Conservation (phyloP, 192 early-diverging fungal genomes). For the Coemansia sp. region DNA sequence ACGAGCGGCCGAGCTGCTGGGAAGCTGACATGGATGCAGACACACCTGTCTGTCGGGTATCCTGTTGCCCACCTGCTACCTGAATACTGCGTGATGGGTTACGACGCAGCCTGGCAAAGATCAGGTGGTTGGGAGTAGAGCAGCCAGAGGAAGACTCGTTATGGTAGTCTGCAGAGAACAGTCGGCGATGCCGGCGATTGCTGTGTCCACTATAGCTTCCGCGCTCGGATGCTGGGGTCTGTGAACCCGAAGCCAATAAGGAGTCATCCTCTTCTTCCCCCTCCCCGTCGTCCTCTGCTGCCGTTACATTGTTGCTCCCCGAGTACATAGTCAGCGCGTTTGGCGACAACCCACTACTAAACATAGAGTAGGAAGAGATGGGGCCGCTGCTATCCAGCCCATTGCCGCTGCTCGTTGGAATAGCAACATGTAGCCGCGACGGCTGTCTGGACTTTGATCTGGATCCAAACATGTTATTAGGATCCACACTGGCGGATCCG, state of each 20-base stretch:
- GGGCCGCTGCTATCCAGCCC: background rate
- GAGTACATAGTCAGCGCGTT: background rate
- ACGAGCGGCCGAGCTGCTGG: background rate
- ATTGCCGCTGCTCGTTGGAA: background rate
- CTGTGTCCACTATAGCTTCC: conserved; percentile 1
- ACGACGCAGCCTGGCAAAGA: conserved; percentile 16
- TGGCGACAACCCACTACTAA: background rate
- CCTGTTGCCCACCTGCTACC: background rate
- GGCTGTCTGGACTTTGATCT: conserved; percentile 1
- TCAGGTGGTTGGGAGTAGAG: conserved; percentile 22
- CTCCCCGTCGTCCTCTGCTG: background rate
- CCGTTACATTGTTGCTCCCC: background rate
- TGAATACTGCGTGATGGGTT: conserved; percentile 6
- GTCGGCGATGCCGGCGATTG: conserved; percentile 6
- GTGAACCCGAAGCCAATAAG: conserved; percentile 1
- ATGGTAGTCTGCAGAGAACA: conserved; percentile 9
- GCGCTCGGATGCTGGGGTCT: conserved; percentile 5
- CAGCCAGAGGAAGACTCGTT: conserved; percentile 30
- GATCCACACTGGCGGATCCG: conserved; percentile 7
- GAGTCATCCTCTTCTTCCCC: conserved; percentile 1
- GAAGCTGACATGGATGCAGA: background rate
- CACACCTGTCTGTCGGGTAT: background rate
- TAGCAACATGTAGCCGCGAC: background rate
- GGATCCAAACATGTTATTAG: too few relatives aligned
- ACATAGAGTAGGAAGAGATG: background rate